These are phyloP conservation scores for Pythium biforme DNA, from an alignment of 352 stramenopile species.

Conservation along the genomic window DNA sequence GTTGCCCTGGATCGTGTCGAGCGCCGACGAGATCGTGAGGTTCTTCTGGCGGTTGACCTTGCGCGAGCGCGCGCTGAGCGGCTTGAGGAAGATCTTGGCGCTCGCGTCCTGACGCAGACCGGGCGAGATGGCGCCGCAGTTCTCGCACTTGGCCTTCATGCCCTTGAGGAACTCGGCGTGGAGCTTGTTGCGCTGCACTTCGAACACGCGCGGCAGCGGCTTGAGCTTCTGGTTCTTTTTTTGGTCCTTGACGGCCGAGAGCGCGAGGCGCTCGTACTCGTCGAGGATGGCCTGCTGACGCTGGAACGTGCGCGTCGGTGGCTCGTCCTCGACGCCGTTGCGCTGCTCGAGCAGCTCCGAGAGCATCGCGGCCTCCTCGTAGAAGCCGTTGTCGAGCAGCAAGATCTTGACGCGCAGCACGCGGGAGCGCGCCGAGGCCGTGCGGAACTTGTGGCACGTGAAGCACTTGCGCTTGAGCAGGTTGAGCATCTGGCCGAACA, in stretches of 20 bases:
- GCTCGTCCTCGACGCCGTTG: conserved; percentile 84
- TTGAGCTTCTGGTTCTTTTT: conserved; percentile 32
- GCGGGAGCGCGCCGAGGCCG: conserved; percentile 68
- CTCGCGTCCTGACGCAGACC: conserved; percentile 96
- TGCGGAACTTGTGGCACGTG: conserved; percentile 96
- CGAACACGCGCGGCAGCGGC: conserved; percentile 57
- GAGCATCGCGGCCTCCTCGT: conserved; percentile 75
- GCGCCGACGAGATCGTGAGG: conserved; percentile 71
- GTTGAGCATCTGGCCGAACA: conserved; percentile 94
- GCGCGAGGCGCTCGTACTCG: conserved; percentile 86
- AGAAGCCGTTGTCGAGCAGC: conserved; percentile 88
- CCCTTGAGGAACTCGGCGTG: conserved; percentile 89
- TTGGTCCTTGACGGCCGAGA: conserved; percentile 40
- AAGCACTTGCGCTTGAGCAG: conserved; percentile 98
- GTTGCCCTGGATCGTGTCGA: conserved; percentile 80
- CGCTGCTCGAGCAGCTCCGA: conserved; percentile 82
- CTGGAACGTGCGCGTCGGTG: conserved; percentile 64
- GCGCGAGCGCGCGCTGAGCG: conserved; percentile 72
- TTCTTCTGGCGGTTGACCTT: conserved; percentile 86
- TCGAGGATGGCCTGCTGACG: conserved; percentile 85
- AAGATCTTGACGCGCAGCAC: conserved; percentile 90
- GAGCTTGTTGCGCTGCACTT: conserved; percentile 81
- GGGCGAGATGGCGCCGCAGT: conserved; percentile 95
- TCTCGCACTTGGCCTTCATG: conserved; percentile 95
- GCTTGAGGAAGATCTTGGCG: conserved; percentile 98